phyloP scores from a whole-genome alignment of 345 rosid genomes.

The Cardamine chenopodiifolia region DNA sequence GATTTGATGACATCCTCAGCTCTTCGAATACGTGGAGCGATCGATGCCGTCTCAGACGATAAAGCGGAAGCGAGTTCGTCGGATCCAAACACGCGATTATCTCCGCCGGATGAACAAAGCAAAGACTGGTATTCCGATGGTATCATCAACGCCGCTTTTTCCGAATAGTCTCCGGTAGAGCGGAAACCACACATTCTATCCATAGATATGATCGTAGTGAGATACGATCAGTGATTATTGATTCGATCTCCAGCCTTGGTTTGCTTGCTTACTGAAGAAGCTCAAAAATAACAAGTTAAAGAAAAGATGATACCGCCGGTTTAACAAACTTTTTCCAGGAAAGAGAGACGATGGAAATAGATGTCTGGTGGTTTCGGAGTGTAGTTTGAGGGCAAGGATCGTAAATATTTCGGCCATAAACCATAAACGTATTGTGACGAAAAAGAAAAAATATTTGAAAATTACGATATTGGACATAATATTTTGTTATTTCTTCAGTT shows the following conservation, averaged over 20 bases:
- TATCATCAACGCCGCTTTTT: slow-evolving; percentile 50
- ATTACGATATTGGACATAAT: slow-evolving; percentile 1
- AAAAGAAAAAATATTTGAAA: background rate
- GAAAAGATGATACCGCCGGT: background rate
- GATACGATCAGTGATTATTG: slow-evolving; percentile 19
- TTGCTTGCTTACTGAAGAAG: slow-evolving; percentile 8
- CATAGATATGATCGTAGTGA: slow-evolving; percentile 22
- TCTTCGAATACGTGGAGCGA: slow-evolving; percentile 46
- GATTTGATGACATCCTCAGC: slow-evolving; percentile 62
- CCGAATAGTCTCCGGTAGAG: slow-evolving; percentile 51
- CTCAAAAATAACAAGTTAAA: background rate
- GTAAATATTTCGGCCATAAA: slow-evolving; percentile 12
- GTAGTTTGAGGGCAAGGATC: slow-evolving; percentile 12
- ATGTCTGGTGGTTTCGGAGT: slow-evolving; percentile 6
- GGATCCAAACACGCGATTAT: slow-evolving; percentile 52
- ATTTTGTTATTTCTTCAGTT: background rate
- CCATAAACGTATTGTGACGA: background rate
- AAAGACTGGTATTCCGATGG: slow-evolving; percentile 54
- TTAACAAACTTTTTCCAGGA: background rate
- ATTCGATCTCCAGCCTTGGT: slow-evolving; percentile 7
- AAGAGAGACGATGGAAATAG: slow-evolving; percentile 8
- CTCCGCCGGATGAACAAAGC: slow-evolving; percentile 51
- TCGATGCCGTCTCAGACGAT: slow-evolving; percentile 62
- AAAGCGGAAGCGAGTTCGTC: slow-evolving; percentile 62
- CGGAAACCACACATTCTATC: slow-evolving; percentile 45